phyloP scores from a whole-genome alignment of 371 early-diverging fungal species.

The Mucor circinelloides region DNA sequence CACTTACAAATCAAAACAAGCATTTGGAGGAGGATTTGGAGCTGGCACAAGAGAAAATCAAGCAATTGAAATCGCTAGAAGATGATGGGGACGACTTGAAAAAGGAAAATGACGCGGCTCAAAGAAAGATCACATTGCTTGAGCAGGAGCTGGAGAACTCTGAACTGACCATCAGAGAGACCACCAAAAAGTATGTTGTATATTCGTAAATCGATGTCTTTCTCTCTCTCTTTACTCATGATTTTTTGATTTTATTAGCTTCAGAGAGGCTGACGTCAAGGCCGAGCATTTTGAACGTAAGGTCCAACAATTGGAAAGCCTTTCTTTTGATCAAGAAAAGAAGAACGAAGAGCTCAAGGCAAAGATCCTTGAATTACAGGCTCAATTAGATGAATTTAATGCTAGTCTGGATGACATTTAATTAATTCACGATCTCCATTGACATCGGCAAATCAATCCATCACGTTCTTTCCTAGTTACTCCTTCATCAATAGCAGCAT shows the following conservation, averaged over 20 bases:
- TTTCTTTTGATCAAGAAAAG: slow-evolving; percentile 58
- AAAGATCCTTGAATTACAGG: slow-evolving; percentile 63
- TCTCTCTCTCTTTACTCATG: not conserved
- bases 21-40: slow-evolving; percentile 70
- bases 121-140: slow-evolving; percentile 64
- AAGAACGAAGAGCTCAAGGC: slow-evolving; percentile 64
- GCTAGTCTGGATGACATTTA: slow-evolving; percentile 71
- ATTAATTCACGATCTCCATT: not conserved
- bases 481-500: not conserved
- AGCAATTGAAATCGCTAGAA: slow-evolving; percentile 59
- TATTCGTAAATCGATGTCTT: not conserved
- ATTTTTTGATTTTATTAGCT: slow-evolving; percentile 47
- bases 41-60: slow-evolving; percentile 60
- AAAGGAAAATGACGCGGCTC: slow-evolving; percentile 67
- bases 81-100: slow-evolving; percentile 66
- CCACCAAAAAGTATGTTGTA: slow-evolving; percentile 63
- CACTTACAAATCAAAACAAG: slow-evolving; percentile 64
- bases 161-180: slow-evolving; percentile 68
- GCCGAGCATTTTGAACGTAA: slow-evolving; percentile 83
- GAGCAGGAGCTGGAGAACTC: slow-evolving; percentile 72
- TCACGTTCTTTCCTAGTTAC: not conserved
- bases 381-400: slow-evolving; percentile 73
- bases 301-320: slow-evolving; percentile 69
- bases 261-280: slow-evolving; percentile 78
- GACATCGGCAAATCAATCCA: not conserved